Percentiles rank a stretch among this genome's conserved stretches.
These are phyloP conservation scores for Fusarium hainanense DNA, from an alignment of 2,329 filamentous ascomycete species.

Conservation along the genomic window DNA sequence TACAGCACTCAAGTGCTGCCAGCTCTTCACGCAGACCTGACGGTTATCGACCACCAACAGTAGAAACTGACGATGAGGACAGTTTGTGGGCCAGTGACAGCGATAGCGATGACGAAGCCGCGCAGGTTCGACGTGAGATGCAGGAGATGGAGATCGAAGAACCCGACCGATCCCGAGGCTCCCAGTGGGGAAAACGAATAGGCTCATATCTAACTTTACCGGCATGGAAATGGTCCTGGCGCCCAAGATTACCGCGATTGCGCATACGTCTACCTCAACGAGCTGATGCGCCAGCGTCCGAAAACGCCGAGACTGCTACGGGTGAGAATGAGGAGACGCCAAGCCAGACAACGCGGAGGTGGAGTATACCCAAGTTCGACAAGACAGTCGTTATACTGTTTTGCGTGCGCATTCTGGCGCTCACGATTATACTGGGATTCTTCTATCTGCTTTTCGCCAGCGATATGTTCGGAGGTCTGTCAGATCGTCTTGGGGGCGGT, in stretches of 20 bases:
- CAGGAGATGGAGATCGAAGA: conserved; percentile 91
- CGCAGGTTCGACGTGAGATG: conserved; percentile 81
- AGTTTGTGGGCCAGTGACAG: conserved; percentile 63
- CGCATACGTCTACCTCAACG: conserved; percentile 61
- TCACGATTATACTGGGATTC: conserved; percentile 79
- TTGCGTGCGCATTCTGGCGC: conserved; percentile 77
- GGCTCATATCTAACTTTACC: conserved; percentile 64
- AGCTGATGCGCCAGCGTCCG: conserved; percentile 43
- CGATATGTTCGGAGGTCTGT: conserved; percentile 79
- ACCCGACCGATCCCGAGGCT: conserved; percentile 59
- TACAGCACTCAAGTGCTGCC: conserved; percentile 63
- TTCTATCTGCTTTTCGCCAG: conserved; percentile 89
- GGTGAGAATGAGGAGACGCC: conserved; percentile 45
- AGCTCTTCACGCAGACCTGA: conserved; percentile 57
- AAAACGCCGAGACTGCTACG: conserved; percentile 43
- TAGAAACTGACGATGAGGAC: conserved; percentile 79
- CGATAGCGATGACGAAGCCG: conserved; percentile 65
- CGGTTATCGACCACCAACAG: conserved; percentile 83
- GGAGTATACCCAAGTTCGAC: conserved; percentile 53
- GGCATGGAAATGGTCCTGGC: conserved; percentile 67
- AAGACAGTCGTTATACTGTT: conserved; percentile 66
- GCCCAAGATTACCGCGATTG: conserved; percentile 63
- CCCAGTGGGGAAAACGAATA: conserved; percentile 67
- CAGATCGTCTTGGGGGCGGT: conserved; percentile 71
- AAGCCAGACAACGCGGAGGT: conserved; percentile 40